phyloP scores from a whole-genome alignment of 2,329 filamentous ascomycete species.

The Colletotrichum sansevieriae region DNA sequence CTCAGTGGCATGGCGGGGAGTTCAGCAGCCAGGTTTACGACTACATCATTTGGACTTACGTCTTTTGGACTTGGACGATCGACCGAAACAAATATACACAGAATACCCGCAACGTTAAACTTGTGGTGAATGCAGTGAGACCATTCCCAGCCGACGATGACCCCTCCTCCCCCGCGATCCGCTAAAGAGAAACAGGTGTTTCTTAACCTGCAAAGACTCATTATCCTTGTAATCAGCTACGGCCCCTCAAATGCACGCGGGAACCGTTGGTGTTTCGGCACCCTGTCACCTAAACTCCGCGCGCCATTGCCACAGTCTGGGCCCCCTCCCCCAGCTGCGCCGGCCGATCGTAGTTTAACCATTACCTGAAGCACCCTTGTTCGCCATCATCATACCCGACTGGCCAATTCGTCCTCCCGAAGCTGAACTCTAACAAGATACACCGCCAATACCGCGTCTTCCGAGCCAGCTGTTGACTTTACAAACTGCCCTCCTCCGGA shows the following conservation, averaged over 20 bases:
- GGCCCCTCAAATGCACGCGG: conserved; percentile 2
- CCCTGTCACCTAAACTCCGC: not conserved
- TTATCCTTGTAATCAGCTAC: not conserved
- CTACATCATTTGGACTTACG: too few relatives aligned
- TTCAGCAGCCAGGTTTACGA: too few relatives aligned
- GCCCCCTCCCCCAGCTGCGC: too few relatives aligned
- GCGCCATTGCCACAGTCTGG: not conserved
- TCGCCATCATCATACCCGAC: not conserved
- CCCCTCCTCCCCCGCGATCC: not conserved
- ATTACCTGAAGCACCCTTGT: not conserved
- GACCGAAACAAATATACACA: too few relatives aligned
- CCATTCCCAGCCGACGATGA: too few relatives aligned
- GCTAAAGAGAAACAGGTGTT: too few relatives aligned
- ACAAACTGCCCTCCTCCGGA: not conserved
- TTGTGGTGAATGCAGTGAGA: too few relatives aligned
- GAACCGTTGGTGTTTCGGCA: conserved; percentile 12
- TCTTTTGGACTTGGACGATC: too few relatives aligned
- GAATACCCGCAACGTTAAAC: too few relatives aligned
- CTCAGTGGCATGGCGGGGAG: too few relatives aligned
- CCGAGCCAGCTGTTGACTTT: not conserved
- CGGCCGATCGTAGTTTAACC: conserved; percentile 2
- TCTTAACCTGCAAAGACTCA: not conserved
- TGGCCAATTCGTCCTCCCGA: conserved; percentile 7
- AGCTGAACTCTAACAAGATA: not conserved
- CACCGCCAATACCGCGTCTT: not conserved